Evolutionary conservation across 768 basidiomycete species (phyloP), one percentile per base, ranked within the genome.

Genomic region (Pisolithus sp.): DNA sequence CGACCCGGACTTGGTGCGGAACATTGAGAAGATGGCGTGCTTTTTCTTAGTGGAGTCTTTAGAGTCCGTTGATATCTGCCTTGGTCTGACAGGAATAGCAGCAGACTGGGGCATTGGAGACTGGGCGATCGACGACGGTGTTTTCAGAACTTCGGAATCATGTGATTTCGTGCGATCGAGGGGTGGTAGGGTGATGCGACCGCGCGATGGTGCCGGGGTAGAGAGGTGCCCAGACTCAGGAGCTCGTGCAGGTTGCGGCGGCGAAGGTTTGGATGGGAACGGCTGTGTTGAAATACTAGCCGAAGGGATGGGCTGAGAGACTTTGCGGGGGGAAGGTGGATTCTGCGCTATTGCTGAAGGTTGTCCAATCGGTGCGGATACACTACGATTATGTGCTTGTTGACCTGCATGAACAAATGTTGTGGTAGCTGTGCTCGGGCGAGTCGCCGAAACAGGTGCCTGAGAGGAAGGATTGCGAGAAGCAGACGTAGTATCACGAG

Each of bases 71-170:
- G 66, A 67, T 40, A 18, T 30, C 40, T 61, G 54, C 20, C 68
- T 65, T 48, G 51, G 38, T 26, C 68, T 59, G 21, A 50, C 51
- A 18, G 63, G 63, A 28, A 54, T 36, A 23, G 48, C 43, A 17
- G 54, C 71, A 12, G 75, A 67, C 48, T 74, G 74, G 37, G 76
- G 62, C 52, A 73, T 67, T 9, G 76, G 77, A 0, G 72, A 72
- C 3, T 71, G 77, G 3, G 79, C 79, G 17, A 85, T 74, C 1
- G 85, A 85, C 12, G 83, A 85, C 5, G 84, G 83, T 0, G 84
- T 86, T 59, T 73, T 75, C 34, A 85, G 73, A 37, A 80, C 68
- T 50, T 74, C 72, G 8, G 77, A 74, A 43, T 83, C 82, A 48
- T 76, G 69, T 12, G 77, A 78, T 18, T 68, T 63, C 37, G 66